Percentiles rank a stretch among this genome's conserved stretches.
These are phyloP conservation scores for Microcos paniculata DNA, from an alignment of 345 rosid genomes.

Conservation along the genomic window DNA sequence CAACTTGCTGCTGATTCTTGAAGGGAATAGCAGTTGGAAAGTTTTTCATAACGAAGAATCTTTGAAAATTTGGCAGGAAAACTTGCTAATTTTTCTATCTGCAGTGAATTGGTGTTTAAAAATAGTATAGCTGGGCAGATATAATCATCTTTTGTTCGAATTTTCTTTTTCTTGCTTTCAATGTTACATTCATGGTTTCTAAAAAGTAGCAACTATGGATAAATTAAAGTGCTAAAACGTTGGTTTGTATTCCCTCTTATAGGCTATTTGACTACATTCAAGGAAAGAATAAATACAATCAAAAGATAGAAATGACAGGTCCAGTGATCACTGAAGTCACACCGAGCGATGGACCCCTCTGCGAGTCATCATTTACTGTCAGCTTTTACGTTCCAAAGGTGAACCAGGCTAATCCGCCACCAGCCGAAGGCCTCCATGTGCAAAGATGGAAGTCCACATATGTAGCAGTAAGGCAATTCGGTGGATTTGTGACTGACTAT, in stretches of 20 bases:
- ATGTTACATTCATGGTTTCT: neutral
- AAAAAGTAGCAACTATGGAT: neutral
- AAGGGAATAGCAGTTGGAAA: neutral
- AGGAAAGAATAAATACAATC: conserved; percentile 61
- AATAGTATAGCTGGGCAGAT: neutral
- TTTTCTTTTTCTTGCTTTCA: neutral
- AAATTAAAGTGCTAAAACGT: neutral
- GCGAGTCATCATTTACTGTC: conserved; percentile 70
- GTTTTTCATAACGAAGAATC: neutral
- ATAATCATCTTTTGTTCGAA: neutral
- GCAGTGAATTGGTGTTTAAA: neutral
- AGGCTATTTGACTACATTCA: conserved; percentile 85
- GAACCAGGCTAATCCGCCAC: conserved; percentile 81
- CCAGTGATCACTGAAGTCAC: conserved; percentile 68
- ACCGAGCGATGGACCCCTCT: conserved; percentile 89
- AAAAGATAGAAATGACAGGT: conserved; percentile 84
- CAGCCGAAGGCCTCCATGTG: conserved; percentile 67
- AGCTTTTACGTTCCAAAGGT: conserved; percentile 76
- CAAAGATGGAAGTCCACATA: conserved; percentile 55
- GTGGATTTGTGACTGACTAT: conserved; percentile 65
- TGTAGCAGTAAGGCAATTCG: conserved; percentile 69
- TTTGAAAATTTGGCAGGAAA: neutral
- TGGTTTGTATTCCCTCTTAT: neutral
- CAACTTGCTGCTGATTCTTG: neutral
- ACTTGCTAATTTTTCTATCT: neutral